Evolutionary conservation across 495 filamentous ascomycete genomes (phyloP).

Genomic region (Hypoxylon cercidicola): DNA sequence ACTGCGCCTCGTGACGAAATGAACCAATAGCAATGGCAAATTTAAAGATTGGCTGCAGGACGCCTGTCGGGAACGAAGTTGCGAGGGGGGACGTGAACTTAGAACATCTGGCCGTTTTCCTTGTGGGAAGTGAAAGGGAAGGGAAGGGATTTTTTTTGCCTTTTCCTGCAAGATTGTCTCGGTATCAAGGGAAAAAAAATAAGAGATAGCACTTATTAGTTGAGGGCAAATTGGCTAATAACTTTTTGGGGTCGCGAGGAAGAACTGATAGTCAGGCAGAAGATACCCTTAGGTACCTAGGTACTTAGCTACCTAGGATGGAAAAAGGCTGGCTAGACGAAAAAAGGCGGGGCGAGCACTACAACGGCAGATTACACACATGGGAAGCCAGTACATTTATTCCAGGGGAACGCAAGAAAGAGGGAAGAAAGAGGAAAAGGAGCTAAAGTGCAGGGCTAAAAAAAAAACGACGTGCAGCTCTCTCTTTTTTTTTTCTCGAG

Average conservation of each 20-base stretch:
- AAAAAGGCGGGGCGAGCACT: slow-evolving; percentile 35
- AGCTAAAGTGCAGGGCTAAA: slow-evolving; percentile 6
- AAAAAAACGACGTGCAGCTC: no score
- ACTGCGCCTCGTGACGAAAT: slow-evolving; percentile 40
- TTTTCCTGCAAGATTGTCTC: slow-evolving; percentile 28
- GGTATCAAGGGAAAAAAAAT: slow-evolving; percentile 25
- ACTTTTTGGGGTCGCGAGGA: slow-evolving; percentile 39
- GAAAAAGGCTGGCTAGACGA: slow-evolving; percentile 40
- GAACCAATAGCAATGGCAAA: slow-evolving; percentile 42
- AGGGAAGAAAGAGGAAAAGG: not conserved
- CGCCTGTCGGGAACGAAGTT: slow-evolving; percentile 37
- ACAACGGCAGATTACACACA: slow-evolving; percentile 42
- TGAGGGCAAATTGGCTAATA: slow-evolving; percentile 47
- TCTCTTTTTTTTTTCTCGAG: slow-evolving; percentile 1
- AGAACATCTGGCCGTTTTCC: slow-evolving; percentile 39
- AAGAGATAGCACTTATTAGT: slow-evolving; percentile 28
- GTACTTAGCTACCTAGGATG: no score
- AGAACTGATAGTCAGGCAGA: slow-evolving; percentile 32
- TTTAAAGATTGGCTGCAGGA: slow-evolving; percentile 44
- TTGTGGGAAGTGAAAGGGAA: slow-evolving; percentile 16
- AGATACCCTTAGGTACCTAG: slow-evolving; percentile 16
- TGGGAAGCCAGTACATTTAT: slow-evolving; percentile 28
- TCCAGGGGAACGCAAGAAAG: slow-evolving; percentile 19
- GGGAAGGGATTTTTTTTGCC: slow-evolving; percentile 8
- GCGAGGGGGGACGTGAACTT: slow-evolving; percentile 42